Base-by-base conservation (phyloP, 2,329 filamentous ascomycete species). In the Verticillium albo-atrum region DNA sequence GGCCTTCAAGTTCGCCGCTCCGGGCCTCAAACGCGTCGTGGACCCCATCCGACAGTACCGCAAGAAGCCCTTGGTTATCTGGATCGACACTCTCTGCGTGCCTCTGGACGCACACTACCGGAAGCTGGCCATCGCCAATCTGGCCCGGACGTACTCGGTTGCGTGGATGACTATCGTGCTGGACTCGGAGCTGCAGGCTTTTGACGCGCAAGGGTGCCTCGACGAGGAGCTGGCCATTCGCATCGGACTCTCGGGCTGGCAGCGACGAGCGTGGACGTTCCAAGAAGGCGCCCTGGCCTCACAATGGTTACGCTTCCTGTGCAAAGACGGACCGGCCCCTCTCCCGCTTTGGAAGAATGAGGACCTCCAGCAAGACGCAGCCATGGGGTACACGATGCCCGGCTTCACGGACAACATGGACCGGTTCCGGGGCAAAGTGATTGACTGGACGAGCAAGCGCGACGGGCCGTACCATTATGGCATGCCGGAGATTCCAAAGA, bases 271-370 rank as follows among this genome's bases (percentile, higher is more conserved):
- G 15, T 68, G 66, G 66, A 64, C 66, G 3, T 62, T 67, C 54
- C 66, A 68, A 54, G 66, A 68, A 56, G 59, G 66, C 7, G 54
- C 62, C 10, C 61, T 68, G 6, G 63, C 66, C 1, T 54, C 62
- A 9, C 58, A 66, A 3, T 55, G 63, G 3, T 37, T 67, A 6
- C 62, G 66, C 54, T 67, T 62, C 32, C 25, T 53, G 51, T 30
- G 14, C 14, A 28, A 14, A 7, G 51, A 30, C 26, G 51, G 51
- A 26, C 26, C 51, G 15, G 26, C 51, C 6, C 25, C 15, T 25
- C 51, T 53, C 9, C 51, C 51, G 15, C 26, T 53, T 5, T 53
- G 51, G 51, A 53, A 30, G 51, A 30, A 53, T 5, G 51, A 53
- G 26, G 5, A 3, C 26, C 14, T 6, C 25, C 6, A 53, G 4